These are phyloP conservation scores for Colletotrichum tanaceti DNA, from an alignment of 2,329 filamentous ascomycete species.

Conservation along the genomic window DNA sequence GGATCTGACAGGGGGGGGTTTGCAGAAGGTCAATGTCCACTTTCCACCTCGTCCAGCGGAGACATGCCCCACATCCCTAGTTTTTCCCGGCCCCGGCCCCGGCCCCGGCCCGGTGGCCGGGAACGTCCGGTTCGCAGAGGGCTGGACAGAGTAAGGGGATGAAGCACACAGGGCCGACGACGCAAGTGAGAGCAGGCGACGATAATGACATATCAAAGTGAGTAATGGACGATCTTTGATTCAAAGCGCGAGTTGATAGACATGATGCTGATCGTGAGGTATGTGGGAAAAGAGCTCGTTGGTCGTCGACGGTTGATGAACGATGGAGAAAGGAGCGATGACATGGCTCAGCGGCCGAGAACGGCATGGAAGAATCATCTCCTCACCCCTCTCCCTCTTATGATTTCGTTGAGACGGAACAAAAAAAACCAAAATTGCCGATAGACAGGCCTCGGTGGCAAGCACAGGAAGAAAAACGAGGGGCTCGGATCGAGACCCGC, in stretches of 20 bases:
- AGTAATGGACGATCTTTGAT: no score
- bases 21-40: no score
- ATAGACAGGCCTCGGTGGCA: not conserved
- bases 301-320: no score
- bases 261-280: not conserved
- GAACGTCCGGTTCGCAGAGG: not conserved
- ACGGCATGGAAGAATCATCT: not conserved
- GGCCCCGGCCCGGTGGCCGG: constrained; percentile 10
- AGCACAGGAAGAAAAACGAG: no score
- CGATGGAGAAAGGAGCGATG: not conserved
- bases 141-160: not conserved
- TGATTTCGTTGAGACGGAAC: not conserved
- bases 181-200: not conserved
- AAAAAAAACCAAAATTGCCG: not conserved
- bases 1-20: no score
- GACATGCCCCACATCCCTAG: not conserved
- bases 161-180: not conserved
- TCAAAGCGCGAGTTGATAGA: not conserved
- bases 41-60: no score
- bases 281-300: not conserved
- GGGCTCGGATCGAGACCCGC: not conserved
- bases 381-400: not conserved
- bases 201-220: no score
- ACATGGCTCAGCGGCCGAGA: not conserved
- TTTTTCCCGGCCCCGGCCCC: not conserved